phyloP scores from a whole-genome alignment of 495 filamentous ascomycete genomes.

The Chaetomium tenue region DNA sequence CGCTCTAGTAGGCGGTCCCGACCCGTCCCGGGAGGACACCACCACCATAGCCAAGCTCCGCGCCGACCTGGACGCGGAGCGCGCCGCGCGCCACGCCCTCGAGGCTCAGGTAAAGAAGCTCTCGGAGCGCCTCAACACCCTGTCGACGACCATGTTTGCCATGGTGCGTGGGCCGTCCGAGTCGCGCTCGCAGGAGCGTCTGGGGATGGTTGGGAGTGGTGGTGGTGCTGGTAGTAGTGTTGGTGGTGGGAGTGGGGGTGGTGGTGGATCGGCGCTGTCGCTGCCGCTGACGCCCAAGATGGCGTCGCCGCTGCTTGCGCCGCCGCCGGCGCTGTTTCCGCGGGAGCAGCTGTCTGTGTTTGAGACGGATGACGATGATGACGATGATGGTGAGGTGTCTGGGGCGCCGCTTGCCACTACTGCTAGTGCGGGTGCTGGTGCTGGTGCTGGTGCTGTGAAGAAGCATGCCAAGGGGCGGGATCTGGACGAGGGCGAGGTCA shows the following conservation, averaged over 20 bases:
- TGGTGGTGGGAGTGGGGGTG: neutral
- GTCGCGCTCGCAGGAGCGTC: slow-evolving; percentile 29
- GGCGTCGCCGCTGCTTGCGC: slow-evolving; percentile 15
- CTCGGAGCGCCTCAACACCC: slow-evolving; percentile 43
- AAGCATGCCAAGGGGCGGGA: slow-evolving; percentile 24
- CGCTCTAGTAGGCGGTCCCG: slow-evolving; percentile 36
- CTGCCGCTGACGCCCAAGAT: slow-evolving; percentile 27
- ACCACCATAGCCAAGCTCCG: slow-evolving; percentile 45
- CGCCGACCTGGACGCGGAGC: slow-evolving; percentile 51
- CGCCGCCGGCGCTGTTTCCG: slow-evolving; percentile 12
- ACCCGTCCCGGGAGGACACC: slow-evolving; percentile 24
- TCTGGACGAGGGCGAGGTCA: slow-evolving; percentile 31
- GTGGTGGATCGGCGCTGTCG: neutral
- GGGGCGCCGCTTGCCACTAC: slow-evolving; percentile 23
- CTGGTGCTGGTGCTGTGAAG: slow-evolving; percentile 28
- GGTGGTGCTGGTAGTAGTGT: too few relatives aligned
- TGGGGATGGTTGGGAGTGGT: slow-evolving; percentile 7
- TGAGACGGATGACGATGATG: slow-evolving; percentile 38
- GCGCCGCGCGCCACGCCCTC: slow-evolving; percentile 49
- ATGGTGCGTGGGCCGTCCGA: slow-evolving; percentile 36
- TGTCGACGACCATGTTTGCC: slow-evolving; percentile 41
- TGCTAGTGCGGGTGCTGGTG: slow-evolving; percentile 9
- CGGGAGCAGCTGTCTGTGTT: slow-evolving; percentile 38
- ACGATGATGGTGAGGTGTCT: slow-evolving; percentile 28
- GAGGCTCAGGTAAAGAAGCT: slow-evolving; percentile 52